phyloP scores from a whole-genome alignment of 2,329 filamentous ascomycete genomes.

The Massarina eburnea region DNA sequence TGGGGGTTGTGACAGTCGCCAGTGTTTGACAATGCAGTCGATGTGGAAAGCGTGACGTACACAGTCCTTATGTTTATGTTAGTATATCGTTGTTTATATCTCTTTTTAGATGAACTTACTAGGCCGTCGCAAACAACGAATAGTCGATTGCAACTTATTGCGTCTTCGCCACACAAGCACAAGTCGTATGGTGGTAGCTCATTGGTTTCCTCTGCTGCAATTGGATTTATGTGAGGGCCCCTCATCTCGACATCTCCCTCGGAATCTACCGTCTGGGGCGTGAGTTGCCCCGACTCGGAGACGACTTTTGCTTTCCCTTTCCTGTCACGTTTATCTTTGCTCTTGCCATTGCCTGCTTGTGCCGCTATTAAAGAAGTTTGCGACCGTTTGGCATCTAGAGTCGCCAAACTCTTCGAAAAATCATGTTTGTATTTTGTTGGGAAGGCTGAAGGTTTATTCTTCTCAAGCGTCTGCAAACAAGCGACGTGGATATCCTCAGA shows the following conservation, averaged over 20 bases:
- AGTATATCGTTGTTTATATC: background rate
- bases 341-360: background rate
- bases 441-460: background rate
- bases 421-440: background rate
- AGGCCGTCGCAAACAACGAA: slow-evolving; percentile 18
- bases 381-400: background rate
- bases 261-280: slow-evolving; percentile 15
- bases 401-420: background rate
- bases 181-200: slow-evolving; percentile 12
- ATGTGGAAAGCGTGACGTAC: slow-evolving; percentile 23
- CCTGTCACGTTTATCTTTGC: background rate
- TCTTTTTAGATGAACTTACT: slow-evolving; percentile 12
- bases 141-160: slow-evolving; percentile 5
- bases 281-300: slow-evolving; percentile 10
- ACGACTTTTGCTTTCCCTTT: slow-evolving; percentile 11
- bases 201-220: slow-evolving; percentile 1
- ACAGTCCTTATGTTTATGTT: slow-evolving; percentile 17
- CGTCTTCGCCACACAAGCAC: slow-evolving; percentile 24
- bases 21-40: slow-evolving; percentile 15
- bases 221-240: background rate
- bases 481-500: slow-evolving; percentile 17
- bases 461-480: slow-evolving; percentile 15
- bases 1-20: background rate
- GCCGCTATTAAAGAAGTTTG: background rate
- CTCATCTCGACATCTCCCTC: slow-evolving; percentile 15